A percentile compares a stretch with the other conserved stretches of the same genome.
Conservation (phyloP, 1,284 basidiomycete genomes). For the Afroboletus lepidellus region DNA sequence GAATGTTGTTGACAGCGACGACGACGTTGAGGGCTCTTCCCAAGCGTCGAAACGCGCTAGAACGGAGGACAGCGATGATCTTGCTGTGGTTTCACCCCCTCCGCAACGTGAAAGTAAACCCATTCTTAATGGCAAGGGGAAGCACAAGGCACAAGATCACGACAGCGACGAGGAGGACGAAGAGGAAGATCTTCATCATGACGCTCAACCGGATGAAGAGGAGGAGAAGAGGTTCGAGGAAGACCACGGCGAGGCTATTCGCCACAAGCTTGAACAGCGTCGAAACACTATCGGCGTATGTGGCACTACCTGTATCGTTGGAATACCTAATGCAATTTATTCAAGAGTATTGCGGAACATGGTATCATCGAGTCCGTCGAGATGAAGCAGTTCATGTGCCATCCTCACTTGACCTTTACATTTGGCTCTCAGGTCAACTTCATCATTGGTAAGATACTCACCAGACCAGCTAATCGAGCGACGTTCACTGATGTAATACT, state of each 20-base stretch:
- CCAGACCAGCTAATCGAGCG: background rate
- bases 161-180: conserved; percentile 38
- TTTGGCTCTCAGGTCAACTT: conserved; percentile 95
- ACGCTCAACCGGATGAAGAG: conserved; percentile 42
- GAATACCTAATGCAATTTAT: background rate
- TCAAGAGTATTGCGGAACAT: conserved; percentile 72
- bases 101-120: conserved; percentile 14
- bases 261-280: conserved; percentile 52
- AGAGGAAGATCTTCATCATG: conserved; percentile 23
- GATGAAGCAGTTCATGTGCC: conserved; percentile 97
- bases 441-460: conserved; percentile 70
- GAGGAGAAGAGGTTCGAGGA: conserved; percentile 62
- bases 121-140: conserved; percentile 23
- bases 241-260: conserved; percentile 54
- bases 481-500: conserved; percentile 1
- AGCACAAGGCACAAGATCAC: conserved; percentile 22
- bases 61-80: conserved; percentile 27
- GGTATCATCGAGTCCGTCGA: conserved; percentile 88
- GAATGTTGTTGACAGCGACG: conserved; percentile 24
- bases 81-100: conserved; percentile 6
- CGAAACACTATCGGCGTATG: conserved; percentile 58
- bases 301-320: conserved; percentile 11
- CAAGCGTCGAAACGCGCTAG: conserved; percentile 33
- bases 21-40: conserved; percentile 24
- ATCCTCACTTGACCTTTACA: conserved; percentile 76